phyloP scores from a whole-genome alignment of 257 asterid species.

The Eustoma russellianum region DNA sequence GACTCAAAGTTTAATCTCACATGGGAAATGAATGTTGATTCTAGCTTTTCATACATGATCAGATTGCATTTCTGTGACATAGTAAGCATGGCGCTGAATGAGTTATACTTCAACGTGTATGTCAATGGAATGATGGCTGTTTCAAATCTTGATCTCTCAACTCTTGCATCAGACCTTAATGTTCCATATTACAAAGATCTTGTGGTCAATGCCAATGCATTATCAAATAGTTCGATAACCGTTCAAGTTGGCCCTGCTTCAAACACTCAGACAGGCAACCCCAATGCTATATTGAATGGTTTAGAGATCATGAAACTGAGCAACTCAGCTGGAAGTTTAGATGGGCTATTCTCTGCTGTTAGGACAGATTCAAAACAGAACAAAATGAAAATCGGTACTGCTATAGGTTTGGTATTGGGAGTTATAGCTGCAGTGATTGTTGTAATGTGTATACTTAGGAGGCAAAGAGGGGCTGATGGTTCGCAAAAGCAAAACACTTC shows the following conservation, averaged over 20 bases:
- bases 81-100: slow-evolving; percentile 52
- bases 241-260: slow-evolving; percentile 71
- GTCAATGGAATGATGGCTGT: slow-evolving; percentile 43
- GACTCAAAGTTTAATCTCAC: slow-evolving; percentile 75
- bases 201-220: slow-evolving; percentile 52
- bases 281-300: slow-evolving; percentile 83
- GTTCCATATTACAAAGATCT: slow-evolving; percentile 71
- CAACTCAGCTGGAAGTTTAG: slow-evolving; percentile 71
- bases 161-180: slow-evolving; percentile 54
- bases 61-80: slow-evolving; percentile 87
- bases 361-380: slow-evolving; percentile 12
- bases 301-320: slow-evolving; percentile 88
- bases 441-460: slow-evolving; percentile 16
- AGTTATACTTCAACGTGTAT: slow-evolving; percentile 86
- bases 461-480: slow-evolving; percentile 41
- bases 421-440: slow-evolving; percentile 26
- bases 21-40: slow-evolving; percentile 69
- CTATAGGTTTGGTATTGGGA: slow-evolving; percentile 40
- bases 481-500: slow-evolving; percentile 64
- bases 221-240: slow-evolving; percentile 37
- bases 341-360: slow-evolving; percentile 59
- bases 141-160: slow-evolving; percentile 68
- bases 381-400: slow-evolving; percentile 36
- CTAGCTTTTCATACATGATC: slow-evolving; percentile 63
- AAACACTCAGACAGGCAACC: slow-evolving; percentile 31